Conservation (phyloP, 495 filamentous ascomycete species). For the Talaromyces proteolyticus region DNA sequence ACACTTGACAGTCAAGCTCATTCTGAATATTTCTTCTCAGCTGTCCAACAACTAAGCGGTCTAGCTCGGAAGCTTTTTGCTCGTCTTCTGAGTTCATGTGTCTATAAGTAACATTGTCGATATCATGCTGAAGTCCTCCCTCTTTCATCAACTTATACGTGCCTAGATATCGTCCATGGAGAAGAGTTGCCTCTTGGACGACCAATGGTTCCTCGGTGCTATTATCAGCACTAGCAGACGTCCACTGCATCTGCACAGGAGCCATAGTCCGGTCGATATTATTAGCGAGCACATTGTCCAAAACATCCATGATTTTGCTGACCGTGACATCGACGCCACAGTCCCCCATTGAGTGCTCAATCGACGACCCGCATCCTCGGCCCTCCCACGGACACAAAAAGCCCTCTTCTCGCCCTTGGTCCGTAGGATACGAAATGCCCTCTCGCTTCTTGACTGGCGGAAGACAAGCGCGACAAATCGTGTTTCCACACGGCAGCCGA, state of each 20-base stretch:
- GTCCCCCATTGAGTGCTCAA: conserved; percentile 70
- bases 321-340: conserved; percentile 73
- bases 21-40: conserved; percentile 54
- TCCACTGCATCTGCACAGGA: conserved; percentile 18
- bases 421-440: conserved; percentile 70
- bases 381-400: conserved; percentile 65
- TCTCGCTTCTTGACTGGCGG: conserved; percentile 54
- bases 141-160: conserved; percentile 23
- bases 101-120: conserved; percentile 49
- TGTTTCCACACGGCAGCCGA: conserved; percentile 78
- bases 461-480: conserved; percentile 69
- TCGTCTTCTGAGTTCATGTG: conserved; percentile 21
- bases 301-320: conserved; percentile 55
- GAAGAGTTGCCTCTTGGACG: conserved; percentile 12
- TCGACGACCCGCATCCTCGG: conserved; percentile 35
- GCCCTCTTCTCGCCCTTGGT: conserved; percentile 54
- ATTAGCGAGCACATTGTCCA: conserved; percentile 34
- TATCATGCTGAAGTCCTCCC: conserved; percentile 25
- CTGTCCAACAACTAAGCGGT: conserved; percentile 44
- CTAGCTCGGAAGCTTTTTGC: conserved; percentile 30
- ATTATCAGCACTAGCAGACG: conserved; percentile 18
- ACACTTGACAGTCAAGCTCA: conserved; percentile 85
- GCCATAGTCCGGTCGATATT: conserved; percentile 16
- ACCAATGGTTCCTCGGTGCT: conserved; percentile 35
- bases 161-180: conserved; percentile 16